Evolutionary conservation across 2,329 filamentous ascomycete genomes (phyloP).

Genomic region (Phaeosphaeriaceae sp.): DNA sequence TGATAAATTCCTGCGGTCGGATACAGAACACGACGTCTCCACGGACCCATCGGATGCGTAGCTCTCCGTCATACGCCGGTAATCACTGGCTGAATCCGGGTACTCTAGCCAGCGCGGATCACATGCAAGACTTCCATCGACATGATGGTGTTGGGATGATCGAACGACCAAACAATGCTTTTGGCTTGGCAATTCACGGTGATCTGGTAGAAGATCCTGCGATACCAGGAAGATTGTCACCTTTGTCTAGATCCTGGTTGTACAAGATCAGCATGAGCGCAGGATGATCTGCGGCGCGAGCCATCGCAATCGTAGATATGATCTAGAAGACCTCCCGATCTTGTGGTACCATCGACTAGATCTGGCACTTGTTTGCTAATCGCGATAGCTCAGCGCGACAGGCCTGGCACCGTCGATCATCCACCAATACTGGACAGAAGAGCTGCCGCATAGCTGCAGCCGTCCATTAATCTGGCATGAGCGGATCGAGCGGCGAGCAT

Average conservation of each 20-base stretch:
- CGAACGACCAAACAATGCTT: not conserved
- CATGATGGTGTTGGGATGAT: not conserved
- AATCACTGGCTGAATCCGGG: not conserved
- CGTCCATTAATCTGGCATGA: not conserved
- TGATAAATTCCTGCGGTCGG: constrained; percentile 1
- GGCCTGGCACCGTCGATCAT: not conserved
- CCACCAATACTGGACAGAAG: not conserved
- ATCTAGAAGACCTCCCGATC: not conserved
- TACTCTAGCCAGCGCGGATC: not conserved
- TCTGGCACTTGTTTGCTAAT: not conserved
- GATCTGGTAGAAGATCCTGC: not conserved
- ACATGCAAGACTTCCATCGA: not conserved
- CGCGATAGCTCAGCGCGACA: not conserved
- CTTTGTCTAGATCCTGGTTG: not conserved
- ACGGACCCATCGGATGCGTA: not conserved
- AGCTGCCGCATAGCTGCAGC: not conserved
- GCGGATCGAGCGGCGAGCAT: not conserved
- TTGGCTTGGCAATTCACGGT: not conserved
- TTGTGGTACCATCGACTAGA: not conserved
- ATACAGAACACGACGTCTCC: not conserved
- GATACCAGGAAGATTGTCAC: not conserved
- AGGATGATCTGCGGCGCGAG: not conserved
- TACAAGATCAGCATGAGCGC: not conserved
- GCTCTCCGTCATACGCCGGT: not conserved
- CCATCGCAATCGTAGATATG: not conserved